Conservation (phyloP, 2,329 filamentous ascomycete species). For the Pseudogymnoascus sp. region DNA sequence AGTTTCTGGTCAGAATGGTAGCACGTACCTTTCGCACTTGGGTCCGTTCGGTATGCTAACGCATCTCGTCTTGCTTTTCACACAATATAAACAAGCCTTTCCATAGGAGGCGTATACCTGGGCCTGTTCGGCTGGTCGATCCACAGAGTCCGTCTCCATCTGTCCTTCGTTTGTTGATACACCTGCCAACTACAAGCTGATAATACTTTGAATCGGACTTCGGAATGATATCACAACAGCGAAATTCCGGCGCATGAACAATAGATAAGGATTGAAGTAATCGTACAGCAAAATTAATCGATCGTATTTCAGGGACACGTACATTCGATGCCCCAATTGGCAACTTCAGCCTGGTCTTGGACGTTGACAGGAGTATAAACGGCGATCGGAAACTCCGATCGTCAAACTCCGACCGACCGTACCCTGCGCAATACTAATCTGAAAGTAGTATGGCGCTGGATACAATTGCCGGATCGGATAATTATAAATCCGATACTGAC, state of each 20-base stretch:
- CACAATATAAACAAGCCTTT: constrained; percentile 14
- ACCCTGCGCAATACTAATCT: not conserved
- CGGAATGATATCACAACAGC: not conserved
- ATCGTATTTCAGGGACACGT: not conserved
- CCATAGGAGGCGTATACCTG: constrained; percentile 12
- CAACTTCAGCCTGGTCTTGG: not conserved
- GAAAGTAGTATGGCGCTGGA: not conserved
- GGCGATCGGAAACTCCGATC: not conserved
- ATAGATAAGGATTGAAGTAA: not conserved
- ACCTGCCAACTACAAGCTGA: not conserved
- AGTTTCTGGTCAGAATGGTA: not conserved
- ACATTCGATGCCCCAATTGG: not conserved
- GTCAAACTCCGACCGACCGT: not conserved
- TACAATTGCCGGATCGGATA: not conserved
- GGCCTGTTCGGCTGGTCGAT: not conserved
- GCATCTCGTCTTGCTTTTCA: constrained; percentile 13
- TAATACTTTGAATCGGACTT: not conserved
- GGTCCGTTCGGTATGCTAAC: not conserved
- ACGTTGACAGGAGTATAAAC: not conserved
- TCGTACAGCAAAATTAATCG: not conserved
- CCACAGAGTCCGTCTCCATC: not conserved
- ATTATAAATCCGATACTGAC: not conserved
- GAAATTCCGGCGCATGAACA: not conserved
- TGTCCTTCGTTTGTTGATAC: not conserved
- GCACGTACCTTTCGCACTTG: constrained; percentile 13